Percentiles rank a stretch among this genome's conserved stretches.
Evolutionary conservation across 2,329 filamentous ascomycete genomes (phyloP).

Genomic region (Juglanconis oblonga): DNA sequence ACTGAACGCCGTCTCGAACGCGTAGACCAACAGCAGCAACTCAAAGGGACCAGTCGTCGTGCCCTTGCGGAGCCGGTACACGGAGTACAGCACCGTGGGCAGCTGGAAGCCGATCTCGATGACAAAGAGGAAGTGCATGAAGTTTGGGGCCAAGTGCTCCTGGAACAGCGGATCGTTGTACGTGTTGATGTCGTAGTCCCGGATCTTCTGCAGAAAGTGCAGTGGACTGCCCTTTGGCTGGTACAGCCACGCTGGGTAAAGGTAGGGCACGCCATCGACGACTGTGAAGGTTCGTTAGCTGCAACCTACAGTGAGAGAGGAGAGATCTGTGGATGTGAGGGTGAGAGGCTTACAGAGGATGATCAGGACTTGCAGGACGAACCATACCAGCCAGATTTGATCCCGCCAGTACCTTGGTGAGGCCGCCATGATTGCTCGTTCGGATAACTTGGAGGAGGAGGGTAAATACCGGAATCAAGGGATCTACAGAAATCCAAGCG

Average conservation of each 20-base stretch:
- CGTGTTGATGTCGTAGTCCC: conserved; percentile 42
- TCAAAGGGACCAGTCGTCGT: conserved; percentile 40
- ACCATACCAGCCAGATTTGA: conserved; percentile 32
- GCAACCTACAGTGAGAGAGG: not conserved
- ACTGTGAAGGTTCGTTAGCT: conserved; percentile 30
- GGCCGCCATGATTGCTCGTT: not conserved
- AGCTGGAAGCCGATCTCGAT: conserved; percentile 50
- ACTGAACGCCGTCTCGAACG: conserved; percentile 48
- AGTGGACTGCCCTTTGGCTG: conserved; percentile 39
- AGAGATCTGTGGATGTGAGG: not conserved
- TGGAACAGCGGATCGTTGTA: conserved; percentile 54
- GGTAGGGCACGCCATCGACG: conserved; percentile 48
- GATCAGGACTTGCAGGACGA: conserved; percentile 28
- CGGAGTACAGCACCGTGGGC: conserved; percentile 47
- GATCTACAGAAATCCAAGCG: too few species aligned
- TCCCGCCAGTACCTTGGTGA: conserved; percentile 23
- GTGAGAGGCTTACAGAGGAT: conserved; percentile 27
- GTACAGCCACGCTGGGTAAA: conserved; percentile 50
- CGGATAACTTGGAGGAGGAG: not conserved
- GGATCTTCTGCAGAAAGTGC: conserved; percentile 44
- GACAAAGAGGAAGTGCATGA: conserved; percentile 50
- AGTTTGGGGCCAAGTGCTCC: conserved; percentile 36
- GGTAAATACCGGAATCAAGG: too few species aligned
- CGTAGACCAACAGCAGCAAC: conserved; percentile 50
- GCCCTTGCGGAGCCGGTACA: conserved; percentile 34